Conservation (phyloP, 768 basidiomycete genomes). For the Multifurca ochricompacta region DNA sequence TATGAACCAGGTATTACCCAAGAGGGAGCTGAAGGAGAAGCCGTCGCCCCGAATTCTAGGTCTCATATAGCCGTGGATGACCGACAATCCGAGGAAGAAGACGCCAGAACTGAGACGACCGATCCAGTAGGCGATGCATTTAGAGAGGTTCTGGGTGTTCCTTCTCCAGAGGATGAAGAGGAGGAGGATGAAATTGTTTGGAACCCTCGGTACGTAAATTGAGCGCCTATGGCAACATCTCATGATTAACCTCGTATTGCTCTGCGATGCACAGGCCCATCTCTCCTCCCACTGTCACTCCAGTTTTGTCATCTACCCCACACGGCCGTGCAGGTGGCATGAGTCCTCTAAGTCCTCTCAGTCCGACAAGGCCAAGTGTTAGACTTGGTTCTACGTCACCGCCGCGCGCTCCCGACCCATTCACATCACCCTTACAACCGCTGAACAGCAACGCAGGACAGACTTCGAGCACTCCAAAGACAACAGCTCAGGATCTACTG, state of each 20-base stretch:
- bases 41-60: neutral
- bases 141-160: constrained; percentile 37
- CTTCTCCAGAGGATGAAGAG: constrained; percentile 42
- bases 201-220: constrained; percentile 46
- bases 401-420: constrained; percentile 22
- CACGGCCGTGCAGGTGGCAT: constrained; percentile 1
- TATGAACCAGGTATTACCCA: neutral
- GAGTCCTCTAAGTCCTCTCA: constrained; percentile 15
- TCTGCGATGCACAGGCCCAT: neutral
- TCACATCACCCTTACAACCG: constrained; percentile 18
- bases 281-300: constrained; percentile 9
- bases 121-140: constrained; percentile 73
- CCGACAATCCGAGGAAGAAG: constrained; percentile 38
- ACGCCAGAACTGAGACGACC: constrained; percentile 58
- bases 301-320: constrained; percentile 11
- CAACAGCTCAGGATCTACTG: constrained; percentile 62
- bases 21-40: neutral
- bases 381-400: constrained; percentile 27
- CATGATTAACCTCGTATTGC: neutral
- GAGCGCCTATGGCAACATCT: neutral
- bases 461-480: constrained; percentile 26
- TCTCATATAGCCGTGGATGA: constrained; percentile 22
- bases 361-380: constrained; percentile 5
- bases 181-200: constrained; percentile 74
- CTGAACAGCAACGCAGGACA: constrained; percentile 11